Percentiles rank a stretch among this genome's conserved stretches.
phyloP scores from a whole-genome alignment of 1,139 yeast genomes.

The Candida sp. region DNA sequence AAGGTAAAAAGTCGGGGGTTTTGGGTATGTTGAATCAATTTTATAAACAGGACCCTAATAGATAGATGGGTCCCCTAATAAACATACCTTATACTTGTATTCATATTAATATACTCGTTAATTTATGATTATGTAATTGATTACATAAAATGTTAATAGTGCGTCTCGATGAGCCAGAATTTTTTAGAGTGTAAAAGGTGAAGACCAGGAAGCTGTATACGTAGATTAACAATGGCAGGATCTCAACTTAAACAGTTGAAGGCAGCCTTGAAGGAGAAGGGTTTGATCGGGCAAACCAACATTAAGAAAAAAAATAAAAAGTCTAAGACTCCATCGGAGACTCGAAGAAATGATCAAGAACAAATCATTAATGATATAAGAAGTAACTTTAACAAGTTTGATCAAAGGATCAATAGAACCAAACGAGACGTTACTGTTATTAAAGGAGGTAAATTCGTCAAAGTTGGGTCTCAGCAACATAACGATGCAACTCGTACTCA shows the following conservation, averaged over 20 bases:
- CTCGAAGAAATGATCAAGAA: slow-evolving; percentile 64
- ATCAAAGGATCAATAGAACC: slow-evolving; percentile 64
- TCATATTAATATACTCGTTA: too few relatives aligned
- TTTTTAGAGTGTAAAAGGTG: neutral
- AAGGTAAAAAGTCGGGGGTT: slow-evolving; percentile 50
- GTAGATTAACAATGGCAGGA: slow-evolving; percentile 67
- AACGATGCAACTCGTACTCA: slow-evolving; percentile 48
- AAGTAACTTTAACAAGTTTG: slow-evolving; percentile 87
- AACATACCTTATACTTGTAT: neutral
- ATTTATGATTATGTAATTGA: neutral
- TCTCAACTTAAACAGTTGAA: slow-evolving; percentile 84
- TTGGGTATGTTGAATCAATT: slow-evolving; percentile 82
- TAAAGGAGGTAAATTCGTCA: slow-evolving; percentile 50
- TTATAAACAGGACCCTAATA: slow-evolving; percentile 53
- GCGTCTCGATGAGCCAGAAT: slow-evolving; percentile 3
- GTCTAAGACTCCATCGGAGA: slow-evolving; percentile 56
- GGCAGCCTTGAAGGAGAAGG: slow-evolving; percentile 71
- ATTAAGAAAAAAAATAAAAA: slow-evolving; percentile 51
- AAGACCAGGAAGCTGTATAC: neutral
- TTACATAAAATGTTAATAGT: neutral
- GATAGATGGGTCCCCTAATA: slow-evolving; percentile 5
- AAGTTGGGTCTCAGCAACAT: slow-evolving; percentile 52
- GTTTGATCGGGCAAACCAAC: slow-evolving; percentile 80
- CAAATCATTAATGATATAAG: slow-evolving; percentile 61
- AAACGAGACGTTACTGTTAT: slow-evolving; percentile 63